Evolutionary conservation across 23 red algal genomes (phyloP).

Genomic region (Cyanidiococcus yangmingshanensis): DNA sequence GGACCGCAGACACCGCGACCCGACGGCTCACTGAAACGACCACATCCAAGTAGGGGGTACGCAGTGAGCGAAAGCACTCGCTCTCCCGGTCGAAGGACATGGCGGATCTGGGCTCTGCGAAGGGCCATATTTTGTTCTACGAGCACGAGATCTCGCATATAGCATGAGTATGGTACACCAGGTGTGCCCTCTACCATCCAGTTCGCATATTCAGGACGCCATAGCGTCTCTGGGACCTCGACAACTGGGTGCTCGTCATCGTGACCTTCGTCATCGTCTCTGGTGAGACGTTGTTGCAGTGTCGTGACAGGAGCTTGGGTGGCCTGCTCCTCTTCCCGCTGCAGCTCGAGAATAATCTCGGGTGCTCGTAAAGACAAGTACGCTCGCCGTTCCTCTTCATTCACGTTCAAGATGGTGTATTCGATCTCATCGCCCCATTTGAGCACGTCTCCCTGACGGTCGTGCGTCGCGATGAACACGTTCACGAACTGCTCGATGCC

Average conservation of each 20-base stretch:
- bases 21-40: slow-evolving; percentile 37
- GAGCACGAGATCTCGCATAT: slow-evolving; percentile 58
- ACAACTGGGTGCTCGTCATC: neutral
- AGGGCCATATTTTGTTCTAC: slow-evolving; percentile 96
- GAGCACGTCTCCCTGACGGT: slow-evolving; percentile 45
- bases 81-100: slow-evolving; percentile 39
- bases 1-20: slow-evolving; percentile 38
- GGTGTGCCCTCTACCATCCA: slow-evolving; percentile 99
- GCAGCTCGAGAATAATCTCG: slow-evolving; percentile 48
- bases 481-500: slow-evolving; percentile 80
- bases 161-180: slow-evolving; percentile 77
- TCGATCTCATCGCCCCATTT: slow-evolving; percentile 99
- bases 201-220: slow-evolving; percentile 93
- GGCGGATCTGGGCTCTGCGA: slow-evolving; percentile 51
- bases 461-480: slow-evolving; percentile 38
- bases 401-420: slow-evolving; percentile 52
- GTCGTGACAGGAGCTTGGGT: slow-evolving; percentile 2
- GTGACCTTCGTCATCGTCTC: neutral
- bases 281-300: neutral
- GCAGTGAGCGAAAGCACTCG: slow-evolving; percentile 53
- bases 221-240: slow-evolving; percentile 42
- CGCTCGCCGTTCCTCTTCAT: slow-evolving; percentile 18
- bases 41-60: slow-evolving; percentile 72
- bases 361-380: slow-evolving; percentile 66
- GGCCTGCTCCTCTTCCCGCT: slow-evolving; percentile 56